phyloP scores from a whole-genome alignment of 1,284 basidiomycete species.

The Boletus hoseneyae region DNA sequence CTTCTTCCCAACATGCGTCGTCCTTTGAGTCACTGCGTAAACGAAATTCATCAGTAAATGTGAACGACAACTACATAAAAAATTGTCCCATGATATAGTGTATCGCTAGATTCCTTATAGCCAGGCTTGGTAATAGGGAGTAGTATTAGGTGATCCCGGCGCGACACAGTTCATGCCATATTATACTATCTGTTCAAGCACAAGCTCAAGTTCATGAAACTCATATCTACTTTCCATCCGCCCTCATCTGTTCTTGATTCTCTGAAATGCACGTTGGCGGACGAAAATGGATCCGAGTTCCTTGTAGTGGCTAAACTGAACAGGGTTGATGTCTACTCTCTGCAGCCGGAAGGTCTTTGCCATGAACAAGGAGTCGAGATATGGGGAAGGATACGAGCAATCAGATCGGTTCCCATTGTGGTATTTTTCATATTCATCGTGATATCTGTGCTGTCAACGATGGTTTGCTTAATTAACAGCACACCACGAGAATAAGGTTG shows the following conservation, averaged over 20 bases:
- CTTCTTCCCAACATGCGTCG: no score
- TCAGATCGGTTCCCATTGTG: constrained; percentile 51
- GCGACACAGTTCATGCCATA: no score
- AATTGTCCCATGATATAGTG: no score
- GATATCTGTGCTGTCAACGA: constrained; percentile 5
- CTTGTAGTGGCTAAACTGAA: constrained; percentile 65
- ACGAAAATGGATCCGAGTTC: constrained; percentile 49
- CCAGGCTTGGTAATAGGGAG: no score
- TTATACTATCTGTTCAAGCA: no score
- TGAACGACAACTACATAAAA: no score
- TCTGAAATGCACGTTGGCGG: constrained; percentile 54
- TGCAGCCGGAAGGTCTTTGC: constrained; percentile 54
- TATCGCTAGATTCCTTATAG: no score
- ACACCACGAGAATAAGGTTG: constrained; percentile 47
- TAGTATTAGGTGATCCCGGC: no score
- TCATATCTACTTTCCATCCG: constrained; percentile 65
- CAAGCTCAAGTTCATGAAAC: constrained; percentile 53
- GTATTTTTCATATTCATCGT: constrained; percentile 36
- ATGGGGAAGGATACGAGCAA: constrained; percentile 59
- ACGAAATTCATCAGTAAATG: no score
- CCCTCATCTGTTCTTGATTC: constrained; percentile 63
- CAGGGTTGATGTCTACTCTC: constrained; percentile 60
- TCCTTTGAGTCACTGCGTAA: no score
- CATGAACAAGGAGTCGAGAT: constrained; percentile 56
- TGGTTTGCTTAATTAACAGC: constrained; percentile 31